These are phyloP conservation scores for Mycena epipterygia DNA, from an alignment of 768 basidiomycete genomes.

Conservation along the genomic window DNA sequence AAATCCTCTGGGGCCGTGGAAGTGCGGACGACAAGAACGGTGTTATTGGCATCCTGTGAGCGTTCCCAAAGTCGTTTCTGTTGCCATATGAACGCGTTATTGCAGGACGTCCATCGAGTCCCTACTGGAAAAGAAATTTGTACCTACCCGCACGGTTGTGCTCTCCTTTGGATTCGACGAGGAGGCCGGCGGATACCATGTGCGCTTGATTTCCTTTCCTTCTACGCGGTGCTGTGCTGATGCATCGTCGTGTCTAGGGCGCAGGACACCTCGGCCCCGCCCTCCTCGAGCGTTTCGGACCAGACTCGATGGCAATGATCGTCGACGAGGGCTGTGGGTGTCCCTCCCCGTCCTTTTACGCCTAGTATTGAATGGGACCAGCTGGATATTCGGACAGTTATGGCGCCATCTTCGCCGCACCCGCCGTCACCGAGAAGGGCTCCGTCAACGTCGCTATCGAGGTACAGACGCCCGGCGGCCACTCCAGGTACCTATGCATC, in stretches of 20 bases:
- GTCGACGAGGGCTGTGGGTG: conserved; percentile 71
- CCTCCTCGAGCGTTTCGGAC: conserved; percentile 65
- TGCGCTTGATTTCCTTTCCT: conserved; percentile 17
- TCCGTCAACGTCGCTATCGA: conserved; percentile 55
- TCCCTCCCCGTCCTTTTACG: neutral
- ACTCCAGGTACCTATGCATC: conserved; percentile 66
- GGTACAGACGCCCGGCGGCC: conserved; percentile 65
- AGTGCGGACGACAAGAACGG: conserved; percentile 81
- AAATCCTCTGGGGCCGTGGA: conserved; percentile 83
- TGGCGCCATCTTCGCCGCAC: conserved; percentile 56
- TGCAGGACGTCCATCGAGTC: conserved; percentile 29
- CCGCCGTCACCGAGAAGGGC: conserved; percentile 67
- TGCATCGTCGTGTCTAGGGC: conserved; percentile 45
- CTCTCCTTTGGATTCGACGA: conserved; percentile 67
- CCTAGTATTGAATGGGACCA: neutral
- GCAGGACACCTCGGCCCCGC: conserved; percentile 50
- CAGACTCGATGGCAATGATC: conserved; percentile 68
- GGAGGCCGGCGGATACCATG: conserved; percentile 56
- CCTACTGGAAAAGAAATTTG: conserved; percentile 34
- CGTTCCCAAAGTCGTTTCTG: no score
- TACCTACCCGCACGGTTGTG: conserved; percentile 39
- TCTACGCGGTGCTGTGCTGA: no score
- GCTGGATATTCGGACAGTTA: conserved; percentile 35
- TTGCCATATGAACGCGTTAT: no score
- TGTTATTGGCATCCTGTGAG: conserved; percentile 74